Evolutionary conservation across 371 early-diverging fungal species (phyloP), one percentile per base, ranked within the genome.

Genomic region (Mortierella polycephala): DNA sequence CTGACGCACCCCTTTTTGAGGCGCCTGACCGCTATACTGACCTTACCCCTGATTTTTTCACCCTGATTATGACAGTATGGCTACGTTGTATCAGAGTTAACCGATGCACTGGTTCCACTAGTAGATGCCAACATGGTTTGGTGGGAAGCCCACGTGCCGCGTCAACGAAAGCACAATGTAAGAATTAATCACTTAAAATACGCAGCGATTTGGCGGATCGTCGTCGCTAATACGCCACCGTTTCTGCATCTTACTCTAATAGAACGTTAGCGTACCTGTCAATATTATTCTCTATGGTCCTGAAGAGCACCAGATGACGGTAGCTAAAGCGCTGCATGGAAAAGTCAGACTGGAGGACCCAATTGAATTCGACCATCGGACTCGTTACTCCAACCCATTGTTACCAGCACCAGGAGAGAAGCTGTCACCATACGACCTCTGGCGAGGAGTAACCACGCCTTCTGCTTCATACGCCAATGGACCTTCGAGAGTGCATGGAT

Each of bases 141-240:
- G 76, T 71, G 71, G 64, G 76, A 76, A 13, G 76, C 76, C 30
- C 59, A 68, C n/a, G 71, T 76, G 2, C 71, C 76, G 18, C 70
- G 71, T 30, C 63, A 76, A 42, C 60, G 66, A 7, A 71, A 53
- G 20, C 65, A 71, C 45, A 71, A 71, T 61, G 71, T 71, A 65
- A 13, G 71, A 6, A 14, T 5, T 39, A 7, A 47, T 41, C 18
- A 23, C 18, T 1, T 18, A 51, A 7, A 51, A 6, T 7, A 23
- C 49, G 16, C 3, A 44, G n/a, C 21, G 1, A 23, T 46, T 20
- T 47, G 14, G 20, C 59, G 21, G 18, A 13, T 51, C 5, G 10
- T 47, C 5, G 11, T 30, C 11, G 55, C 20, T 51, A 0, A 16
- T 18, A 16, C 39, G 20, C 9, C 10, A 39, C 16, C 23, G 6